Evolutionary conservation across 2,329 filamentous ascomycete species (phyloP).

Genomic region (Pyrenophora teres): DNA sequence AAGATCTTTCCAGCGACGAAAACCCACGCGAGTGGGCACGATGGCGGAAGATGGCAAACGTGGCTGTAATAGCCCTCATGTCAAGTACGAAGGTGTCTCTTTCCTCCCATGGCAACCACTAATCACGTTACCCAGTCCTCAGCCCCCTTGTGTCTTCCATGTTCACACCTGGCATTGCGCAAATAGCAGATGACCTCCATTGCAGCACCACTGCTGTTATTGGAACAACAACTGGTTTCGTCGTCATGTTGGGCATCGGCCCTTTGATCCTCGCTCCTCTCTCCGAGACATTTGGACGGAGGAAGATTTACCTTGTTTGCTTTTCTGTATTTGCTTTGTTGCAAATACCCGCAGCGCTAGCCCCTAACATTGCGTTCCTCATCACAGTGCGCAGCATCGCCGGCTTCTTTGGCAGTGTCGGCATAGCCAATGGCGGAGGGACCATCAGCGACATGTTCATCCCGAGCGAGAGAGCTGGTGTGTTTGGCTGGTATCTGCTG

Average conservation of each 20-base stretch:
- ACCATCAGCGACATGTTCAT: conserved; percentile 59
- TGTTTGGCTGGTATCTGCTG: conserved; percentile 54
- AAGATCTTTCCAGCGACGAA: conserved; percentile 44
- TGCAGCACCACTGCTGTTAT: conserved; percentile 52
- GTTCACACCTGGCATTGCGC: conserved; percentile 58
- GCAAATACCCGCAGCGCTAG: conserved; percentile 55
- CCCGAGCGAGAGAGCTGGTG: conserved; percentile 51
- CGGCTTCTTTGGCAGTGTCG: conserved; percentile 58
- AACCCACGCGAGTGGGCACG: conserved; percentile 55
- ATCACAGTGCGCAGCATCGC: conserved; percentile 53
- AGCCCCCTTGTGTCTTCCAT: conserved; percentile 56
- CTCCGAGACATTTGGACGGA: conserved; percentile 54
- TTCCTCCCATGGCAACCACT: not conserved
- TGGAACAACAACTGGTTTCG: conserved; percentile 57
- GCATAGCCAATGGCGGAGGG: conserved; percentile 58
- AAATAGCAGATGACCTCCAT: conserved; percentile 55
- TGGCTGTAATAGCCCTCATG: conserved; percentile 58
- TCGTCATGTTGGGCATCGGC: conserved; percentile 56
- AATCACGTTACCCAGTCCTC: conserved; percentile 41
- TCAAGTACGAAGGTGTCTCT: conserved; percentile 40
- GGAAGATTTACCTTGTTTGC: conserved; percentile 52
- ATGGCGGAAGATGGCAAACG: conserved; percentile 54
- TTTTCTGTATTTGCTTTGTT: conserved; percentile 53
- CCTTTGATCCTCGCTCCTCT: conserved; percentile 54
- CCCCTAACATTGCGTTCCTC: conserved; percentile 53